These are phyloP conservation scores for Mycena venus DNA, from an alignment of 768 basidiomycete species.

Conservation along the genomic window DNA sequence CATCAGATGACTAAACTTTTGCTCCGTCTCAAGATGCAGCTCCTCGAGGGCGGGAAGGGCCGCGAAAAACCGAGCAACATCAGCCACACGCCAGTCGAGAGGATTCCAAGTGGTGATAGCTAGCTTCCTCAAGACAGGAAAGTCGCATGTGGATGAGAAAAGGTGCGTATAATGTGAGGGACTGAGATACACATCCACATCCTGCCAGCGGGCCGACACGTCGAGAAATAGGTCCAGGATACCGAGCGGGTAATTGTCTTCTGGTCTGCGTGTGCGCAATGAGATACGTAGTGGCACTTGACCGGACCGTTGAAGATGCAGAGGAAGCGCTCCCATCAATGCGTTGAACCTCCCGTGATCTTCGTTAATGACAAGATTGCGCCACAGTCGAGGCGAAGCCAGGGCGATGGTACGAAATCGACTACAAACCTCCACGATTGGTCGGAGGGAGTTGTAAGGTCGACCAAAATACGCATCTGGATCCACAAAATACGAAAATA, in stretches of 20 bases:
- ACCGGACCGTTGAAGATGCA: not conserved
- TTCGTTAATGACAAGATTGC: not conserved
- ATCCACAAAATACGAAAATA: not conserved
- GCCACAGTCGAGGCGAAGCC: not conserved
- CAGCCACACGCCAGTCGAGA: not conserved
- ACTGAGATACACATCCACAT: not conserved
- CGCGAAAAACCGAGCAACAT: not conserved
- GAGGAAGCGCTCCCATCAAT: not conserved
- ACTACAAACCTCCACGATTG: not conserved
- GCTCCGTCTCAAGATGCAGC: not conserved
- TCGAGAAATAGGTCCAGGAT: not conserved
- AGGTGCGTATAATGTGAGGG: not conserved
- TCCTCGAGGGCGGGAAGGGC: not conserved
- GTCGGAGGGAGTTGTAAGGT: too few relatives aligned
- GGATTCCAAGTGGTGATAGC: not conserved
- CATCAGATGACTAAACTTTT: not conserved
- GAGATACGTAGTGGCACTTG: not conserved
- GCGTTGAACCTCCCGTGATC: not conserved
- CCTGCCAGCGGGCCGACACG: not conserved
- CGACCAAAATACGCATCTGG: not conserved
- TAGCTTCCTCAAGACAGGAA: not conserved
- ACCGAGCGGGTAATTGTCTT: not conserved
- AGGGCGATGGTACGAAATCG: not conserved
- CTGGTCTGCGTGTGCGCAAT: not conserved
- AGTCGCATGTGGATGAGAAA: not conserved